A percentile compares a stretch with the other conserved stretches of the same genome.
These are phyloP conservation scores for Pestalotiopsis sp. DNA, from an alignment of 2,329 filamentous ascomycete genomes.

Conservation along the genomic window DNA sequence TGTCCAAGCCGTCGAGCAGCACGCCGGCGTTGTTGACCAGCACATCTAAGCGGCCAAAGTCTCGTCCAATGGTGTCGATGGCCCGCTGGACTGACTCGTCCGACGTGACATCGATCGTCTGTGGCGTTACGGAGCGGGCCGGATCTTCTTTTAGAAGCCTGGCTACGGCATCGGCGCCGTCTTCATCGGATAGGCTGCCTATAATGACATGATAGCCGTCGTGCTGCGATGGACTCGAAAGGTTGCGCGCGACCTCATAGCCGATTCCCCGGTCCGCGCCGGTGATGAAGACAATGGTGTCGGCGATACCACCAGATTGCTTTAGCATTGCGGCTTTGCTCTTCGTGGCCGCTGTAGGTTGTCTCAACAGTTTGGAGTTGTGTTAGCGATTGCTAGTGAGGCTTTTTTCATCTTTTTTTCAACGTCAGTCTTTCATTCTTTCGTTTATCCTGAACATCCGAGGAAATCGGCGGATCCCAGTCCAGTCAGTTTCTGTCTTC, in stretches of 20 bases:
- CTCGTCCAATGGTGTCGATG: slow-evolving; percentile 19
- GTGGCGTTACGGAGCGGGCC: slow-evolving; percentile 1
- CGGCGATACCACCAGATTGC: neutral
- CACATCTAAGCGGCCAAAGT: slow-evolving; percentile 32
- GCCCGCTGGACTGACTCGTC: slow-evolving; percentile 28
- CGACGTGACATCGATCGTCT: slow-evolving; percentile 19
- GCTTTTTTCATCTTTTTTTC: neutral
- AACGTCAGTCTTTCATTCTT: too few species aligned
- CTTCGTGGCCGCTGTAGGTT: neutral
- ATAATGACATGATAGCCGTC: slow-evolving; percentile 5
- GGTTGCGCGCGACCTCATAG: neutral
- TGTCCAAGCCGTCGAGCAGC: slow-evolving; percentile 24
- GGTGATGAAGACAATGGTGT: slow-evolving; percentile 6
- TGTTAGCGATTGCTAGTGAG: neutral
- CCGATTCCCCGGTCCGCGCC: slow-evolving; percentile 4
- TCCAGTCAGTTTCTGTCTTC: neutral
- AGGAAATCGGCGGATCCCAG: too few species aligned
- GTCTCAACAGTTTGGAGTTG: neutral
- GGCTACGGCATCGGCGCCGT: neutral
- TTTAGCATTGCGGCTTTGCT: neutral
- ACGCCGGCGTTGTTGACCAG: slow-evolving; percentile 39
- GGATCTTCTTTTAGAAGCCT: neutral
- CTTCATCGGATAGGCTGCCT: neutral
- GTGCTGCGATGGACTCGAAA: slow-evolving; percentile 1
- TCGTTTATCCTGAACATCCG: too few species aligned